phyloP scores from a whole-genome alignment of 169 alveolate species.

The Theileria sp. region DNA sequence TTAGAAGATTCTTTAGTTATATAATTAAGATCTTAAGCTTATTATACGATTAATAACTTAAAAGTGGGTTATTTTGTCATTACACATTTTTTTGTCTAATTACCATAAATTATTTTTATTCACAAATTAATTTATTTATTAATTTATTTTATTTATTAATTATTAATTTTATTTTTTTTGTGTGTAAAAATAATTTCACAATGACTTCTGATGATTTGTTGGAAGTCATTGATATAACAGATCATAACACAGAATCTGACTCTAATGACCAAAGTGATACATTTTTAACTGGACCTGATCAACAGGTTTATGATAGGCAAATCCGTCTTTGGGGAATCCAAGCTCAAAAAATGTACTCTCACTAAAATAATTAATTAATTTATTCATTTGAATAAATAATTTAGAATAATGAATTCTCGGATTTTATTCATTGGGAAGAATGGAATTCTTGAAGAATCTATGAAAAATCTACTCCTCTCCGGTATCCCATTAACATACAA shows the following conservation, averaged over 20 bases:
- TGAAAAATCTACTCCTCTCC: slow-evolving; percentile 63
- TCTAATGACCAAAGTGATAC: not conserved
- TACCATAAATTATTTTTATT: too few relatives aligned
- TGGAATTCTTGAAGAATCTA: slow-evolving; percentile 70
- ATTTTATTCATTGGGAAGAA: slow-evolving; percentile 69
- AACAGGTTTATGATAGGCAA: slow-evolving; percentile 72
- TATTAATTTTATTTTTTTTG: slow-evolving; percentile 3
- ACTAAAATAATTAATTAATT: slow-evolving; percentile 39
- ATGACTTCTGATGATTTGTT: slow-evolving; percentile 8
- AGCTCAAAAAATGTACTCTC: slow-evolving; percentile 61
- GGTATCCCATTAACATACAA: not conserved
- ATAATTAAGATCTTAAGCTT: too few relatives aligned
- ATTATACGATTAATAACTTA: too few relatives aligned
- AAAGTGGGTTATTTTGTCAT: too few relatives aligned
- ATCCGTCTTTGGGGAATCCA: slow-evolving; percentile 78
- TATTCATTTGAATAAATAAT: slow-evolving; percentile 26
- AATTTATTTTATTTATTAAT: not conserved
- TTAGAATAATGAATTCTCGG: slow-evolving; percentile 51
- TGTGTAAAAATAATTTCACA: not conserved
- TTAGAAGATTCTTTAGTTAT: too few relatives aligned
- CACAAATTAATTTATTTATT: not conserved
- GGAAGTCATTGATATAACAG: slow-evolving; percentile 21
- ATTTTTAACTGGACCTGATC: slow-evolving; percentile 27
- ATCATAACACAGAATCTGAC: not conserved
- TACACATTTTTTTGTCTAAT: too few relatives aligned